A percentile compares a stretch with the other conserved stretches of the same genome.
phyloP scores from a whole-genome alignment of 805 yeast species.

The Saccharomyces kudriavzevii region DNA sequence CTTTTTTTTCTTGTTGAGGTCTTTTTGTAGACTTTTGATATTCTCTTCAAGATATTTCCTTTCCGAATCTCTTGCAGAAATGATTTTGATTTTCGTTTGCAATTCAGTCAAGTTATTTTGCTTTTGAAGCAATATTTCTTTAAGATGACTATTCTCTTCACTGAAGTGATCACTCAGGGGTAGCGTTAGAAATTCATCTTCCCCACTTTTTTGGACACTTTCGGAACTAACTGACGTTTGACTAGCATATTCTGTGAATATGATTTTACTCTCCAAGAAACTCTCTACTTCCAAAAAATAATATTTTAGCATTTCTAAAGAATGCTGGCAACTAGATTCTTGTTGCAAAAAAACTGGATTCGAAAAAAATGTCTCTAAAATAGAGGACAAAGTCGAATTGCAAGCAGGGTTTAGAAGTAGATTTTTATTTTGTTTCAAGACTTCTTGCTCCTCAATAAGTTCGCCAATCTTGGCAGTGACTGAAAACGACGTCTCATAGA shows the following conservation, averaged over 20 bases:
- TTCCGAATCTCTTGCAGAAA: neutral
- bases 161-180: neutral
- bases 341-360: neutral
- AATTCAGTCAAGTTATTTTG: slow-evolving; percentile 14
- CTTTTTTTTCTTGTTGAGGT: slow-evolving; percentile 4
- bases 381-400: neutral
- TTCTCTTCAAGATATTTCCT: neutral
- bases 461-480: neutral
- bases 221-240: neutral
- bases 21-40: neutral
- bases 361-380: neutral
- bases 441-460: neutral
- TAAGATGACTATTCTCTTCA: neutral
- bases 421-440: neutral
- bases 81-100: slow-evolving; percentile 15
- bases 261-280: neutral
- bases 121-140: neutral
- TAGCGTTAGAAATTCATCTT: neutral
- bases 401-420: neutral
- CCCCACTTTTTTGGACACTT: neutral
- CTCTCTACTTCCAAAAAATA: neutral
- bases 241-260: neutral
- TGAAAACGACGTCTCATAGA: neutral
- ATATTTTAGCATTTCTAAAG: neutral
- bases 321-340: neutral